Percentiles rank a stretch among this genome's conserved stretches.
phyloP scores from a whole-genome alignment of 2,329 filamentous ascomycete species.

The Aurifilum marmelostoma region DNA sequence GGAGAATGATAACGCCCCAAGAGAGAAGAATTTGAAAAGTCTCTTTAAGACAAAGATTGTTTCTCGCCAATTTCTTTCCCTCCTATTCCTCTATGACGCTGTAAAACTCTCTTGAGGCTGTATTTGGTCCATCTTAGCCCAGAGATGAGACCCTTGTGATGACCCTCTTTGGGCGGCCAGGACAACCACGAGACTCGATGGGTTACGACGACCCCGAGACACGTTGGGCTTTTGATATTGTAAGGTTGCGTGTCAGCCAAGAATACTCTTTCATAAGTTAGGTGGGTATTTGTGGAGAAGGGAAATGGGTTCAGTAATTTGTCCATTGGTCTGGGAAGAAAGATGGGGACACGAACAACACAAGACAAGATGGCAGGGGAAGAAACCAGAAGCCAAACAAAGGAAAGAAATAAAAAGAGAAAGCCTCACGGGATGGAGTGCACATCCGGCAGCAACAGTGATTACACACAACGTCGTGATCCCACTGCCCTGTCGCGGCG shows the following conservation, averaged over 20 bases:
- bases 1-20: neutral
- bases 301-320: too few species aligned
- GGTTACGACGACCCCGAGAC: constrained; percentile 18
- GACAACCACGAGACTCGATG: constrained; percentile 18
- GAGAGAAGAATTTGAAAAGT: neutral
- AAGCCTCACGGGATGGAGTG: constrained; percentile 47
- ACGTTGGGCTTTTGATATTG: neutral
- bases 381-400: too few species aligned
- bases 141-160: constrained; percentile 19
- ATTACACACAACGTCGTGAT: constrained; percentile 50
- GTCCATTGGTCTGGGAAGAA: too few species aligned
- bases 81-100: constrained; percentile 14
- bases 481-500: constrained; percentile 38
- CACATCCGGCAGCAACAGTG: constrained; percentile 58
- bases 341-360: neutral
- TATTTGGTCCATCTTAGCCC: constrained; percentile 21
- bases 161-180: constrained; percentile 10
- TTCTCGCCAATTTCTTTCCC: neutral
- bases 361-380: too few species aligned
- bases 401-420: neutral
- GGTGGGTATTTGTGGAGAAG: neutral
- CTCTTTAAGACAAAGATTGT: neutral
- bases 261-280: neutral
- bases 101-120: constrained; percentile 6
- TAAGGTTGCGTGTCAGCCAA: neutral